phyloP scores from a whole-genome alignment of 2,329 filamentous ascomycete species.

The Neonectria ditissima region DNA sequence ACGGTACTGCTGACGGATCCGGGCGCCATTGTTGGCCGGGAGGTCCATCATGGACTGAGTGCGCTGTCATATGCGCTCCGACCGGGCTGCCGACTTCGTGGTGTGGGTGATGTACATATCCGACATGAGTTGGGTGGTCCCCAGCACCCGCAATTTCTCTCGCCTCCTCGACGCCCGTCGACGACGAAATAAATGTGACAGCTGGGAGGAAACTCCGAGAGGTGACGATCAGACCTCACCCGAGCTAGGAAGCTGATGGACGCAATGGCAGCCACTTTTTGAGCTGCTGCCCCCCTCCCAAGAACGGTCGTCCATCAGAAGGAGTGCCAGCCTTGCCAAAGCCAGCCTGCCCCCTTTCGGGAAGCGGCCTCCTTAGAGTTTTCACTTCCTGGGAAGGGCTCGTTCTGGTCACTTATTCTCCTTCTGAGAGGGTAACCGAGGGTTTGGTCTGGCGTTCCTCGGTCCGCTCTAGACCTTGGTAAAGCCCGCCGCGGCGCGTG shows the following conservation, averaged over 20 bases:
- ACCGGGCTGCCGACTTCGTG: neutral
- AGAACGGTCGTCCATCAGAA: neutral
- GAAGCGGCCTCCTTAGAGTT: neutral
- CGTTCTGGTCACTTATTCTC: neutral
- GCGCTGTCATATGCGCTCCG: neutral
- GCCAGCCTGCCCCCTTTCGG: neutral
- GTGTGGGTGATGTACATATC: neutral
- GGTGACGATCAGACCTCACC: neutral
- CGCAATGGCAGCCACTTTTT: neutral
- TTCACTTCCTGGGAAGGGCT: neutral
- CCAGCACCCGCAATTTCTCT: neutral
- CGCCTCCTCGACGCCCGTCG: neutral
- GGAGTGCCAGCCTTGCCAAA: neutral
- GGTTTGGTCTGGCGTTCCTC: constrained; percentile 20
- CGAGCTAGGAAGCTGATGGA: neutral
- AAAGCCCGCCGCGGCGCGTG: constrained; percentile 8
- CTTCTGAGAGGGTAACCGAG: constrained; percentile 24
- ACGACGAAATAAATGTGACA: neutral
- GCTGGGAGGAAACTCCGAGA: neutral
- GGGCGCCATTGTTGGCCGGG: neutral
- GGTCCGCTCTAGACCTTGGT: constrained; percentile 26
- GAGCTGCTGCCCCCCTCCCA: neutral
- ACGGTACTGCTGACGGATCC: neutral
- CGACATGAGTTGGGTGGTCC: neutral
- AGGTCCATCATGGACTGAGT: neutral